phyloP scores from a whole-genome alignment of 371 early-diverging fungal genomes.

The Circinella umbellata region DNA sequence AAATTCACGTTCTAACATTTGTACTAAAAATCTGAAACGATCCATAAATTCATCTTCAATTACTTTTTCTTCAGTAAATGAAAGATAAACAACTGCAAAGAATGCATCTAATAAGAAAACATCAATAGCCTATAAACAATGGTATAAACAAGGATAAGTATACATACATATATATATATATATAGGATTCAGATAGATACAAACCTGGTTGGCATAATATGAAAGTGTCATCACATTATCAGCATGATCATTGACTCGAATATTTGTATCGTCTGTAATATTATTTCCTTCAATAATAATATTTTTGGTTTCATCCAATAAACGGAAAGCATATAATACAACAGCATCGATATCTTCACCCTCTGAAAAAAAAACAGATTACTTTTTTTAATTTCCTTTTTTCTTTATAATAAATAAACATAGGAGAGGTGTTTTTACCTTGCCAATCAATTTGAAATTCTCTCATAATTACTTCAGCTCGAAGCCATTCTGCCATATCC shows the following conservation, averaged over 20 bases:
- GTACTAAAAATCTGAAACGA: slow-evolving; percentile 50
- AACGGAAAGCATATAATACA: slow-evolving; percentile 42
- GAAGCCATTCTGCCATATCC: slow-evolving; percentile 50
- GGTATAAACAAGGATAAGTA: neutral
- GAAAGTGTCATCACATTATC: slow-evolving; percentile 57
- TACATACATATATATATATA: neutral
- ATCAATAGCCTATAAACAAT: slow-evolving; percentile 33
- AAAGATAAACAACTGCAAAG: slow-evolving; percentile 51
- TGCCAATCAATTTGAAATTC: slow-evolving; percentile 45
- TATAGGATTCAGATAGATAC: neutral
- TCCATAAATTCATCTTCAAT: slow-evolving; percentile 52
- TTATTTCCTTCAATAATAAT: slow-evolving; percentile 54
- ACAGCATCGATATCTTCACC: slow-evolving; percentile 51
- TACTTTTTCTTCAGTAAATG: slow-evolving; percentile 38
- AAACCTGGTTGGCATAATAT: slow-evolving; percentile 55
- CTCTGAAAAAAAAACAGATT: slow-evolving; percentile 21
- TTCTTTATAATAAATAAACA: no score
- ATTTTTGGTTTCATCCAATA: slow-evolving; percentile 49
- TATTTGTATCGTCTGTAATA: slow-evolving; percentile 51
- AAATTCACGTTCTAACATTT: slow-evolving; percentile 52
- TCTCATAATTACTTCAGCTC: slow-evolving; percentile 31
- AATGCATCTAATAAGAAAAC: slow-evolving; percentile 50
- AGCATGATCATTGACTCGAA: slow-evolving; percentile 56
- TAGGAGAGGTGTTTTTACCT: no score
- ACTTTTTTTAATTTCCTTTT: no score